These are phyloP conservation scores for Diaporthe citri DNA, from an alignment of 2,329 filamentous ascomycete species.

Conservation along the genomic window DNA sequence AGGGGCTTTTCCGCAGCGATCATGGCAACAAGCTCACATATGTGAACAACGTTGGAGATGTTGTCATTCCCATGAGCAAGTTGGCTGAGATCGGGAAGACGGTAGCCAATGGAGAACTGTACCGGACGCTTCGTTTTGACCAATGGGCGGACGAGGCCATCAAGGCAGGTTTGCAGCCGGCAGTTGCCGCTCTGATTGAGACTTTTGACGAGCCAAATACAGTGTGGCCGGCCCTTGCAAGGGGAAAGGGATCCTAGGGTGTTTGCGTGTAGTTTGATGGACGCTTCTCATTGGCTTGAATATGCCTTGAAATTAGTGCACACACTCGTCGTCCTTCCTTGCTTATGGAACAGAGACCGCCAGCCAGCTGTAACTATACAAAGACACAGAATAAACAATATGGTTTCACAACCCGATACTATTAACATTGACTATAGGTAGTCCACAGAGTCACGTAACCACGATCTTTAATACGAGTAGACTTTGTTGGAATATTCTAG, in stretches of 20 bases:
- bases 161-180: constrained; percentile 39
- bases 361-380: too few species aligned
- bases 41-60: constrained; percentile 40
- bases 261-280: neutral
- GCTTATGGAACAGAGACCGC: too few species aligned
- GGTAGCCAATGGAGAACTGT: neutral
- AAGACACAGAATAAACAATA: too few species aligned
- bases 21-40: constrained; percentile 25
- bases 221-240: constrained; percentile 1
- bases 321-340: too few species aligned
- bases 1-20: neutral
- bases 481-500: too few species aligned
- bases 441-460: too few species aligned
- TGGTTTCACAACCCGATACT: too few species aligned
- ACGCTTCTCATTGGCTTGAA: neutral
- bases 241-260: neutral
- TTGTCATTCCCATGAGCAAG: constrained; percentile 38
- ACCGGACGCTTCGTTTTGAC: constrained; percentile 31
- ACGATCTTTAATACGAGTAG: too few species aligned
- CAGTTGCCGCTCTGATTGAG: constrained; percentile 40
- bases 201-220: neutral
- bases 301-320: neutral
- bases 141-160: constrained; percentile 40
- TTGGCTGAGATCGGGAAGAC: constrained; percentile 29
- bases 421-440: too few species aligned